Conservation (phyloP, 768 basidiomycete genomes). For the Tulasnella sp. region DNA sequence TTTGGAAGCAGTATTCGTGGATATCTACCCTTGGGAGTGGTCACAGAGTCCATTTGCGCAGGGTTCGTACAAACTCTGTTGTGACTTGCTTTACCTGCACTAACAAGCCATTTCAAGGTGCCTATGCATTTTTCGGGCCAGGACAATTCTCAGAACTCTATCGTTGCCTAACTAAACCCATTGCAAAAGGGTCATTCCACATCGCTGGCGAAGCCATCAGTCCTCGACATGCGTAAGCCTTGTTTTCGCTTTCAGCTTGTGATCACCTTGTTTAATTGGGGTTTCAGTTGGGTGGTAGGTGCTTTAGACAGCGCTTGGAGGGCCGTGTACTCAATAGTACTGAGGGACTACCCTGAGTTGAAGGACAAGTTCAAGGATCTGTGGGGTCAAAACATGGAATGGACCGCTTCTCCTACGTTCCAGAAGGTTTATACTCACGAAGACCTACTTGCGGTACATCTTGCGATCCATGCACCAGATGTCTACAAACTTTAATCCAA, state of each 20-base stretch:
- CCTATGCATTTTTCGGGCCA: slow-evolving; percentile 32
- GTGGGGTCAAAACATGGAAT: slow-evolving; percentile 28
- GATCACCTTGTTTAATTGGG: neutral
- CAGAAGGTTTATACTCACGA: no score
- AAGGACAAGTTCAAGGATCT: slow-evolving; percentile 19
- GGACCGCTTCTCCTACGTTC: no score
- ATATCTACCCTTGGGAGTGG: slow-evolving; percentile 28
- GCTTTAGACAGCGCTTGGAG: slow-evolving; percentile 30
- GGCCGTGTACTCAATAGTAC: slow-evolving; percentile 23
- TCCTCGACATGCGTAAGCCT: slow-evolving; percentile 25
- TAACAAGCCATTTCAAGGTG: slow-evolving; percentile 22
- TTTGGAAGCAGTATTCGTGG: slow-evolving; percentile 18
- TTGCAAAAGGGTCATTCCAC: slow-evolving; percentile 25
- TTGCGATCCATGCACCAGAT: no score
- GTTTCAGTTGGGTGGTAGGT: slow-evolving; percentile 28
- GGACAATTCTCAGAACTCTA: slow-evolving; percentile 29
- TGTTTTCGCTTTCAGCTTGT: neutral
- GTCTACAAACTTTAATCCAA: no score
- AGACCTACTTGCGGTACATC: no score
- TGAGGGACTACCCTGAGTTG: slow-evolving; percentile 7
- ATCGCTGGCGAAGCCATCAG: slow-evolving; percentile 32
- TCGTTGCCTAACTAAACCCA: slow-evolving; percentile 24
- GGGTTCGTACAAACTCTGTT: slow-evolving; percentile 22
- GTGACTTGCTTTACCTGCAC: neutral
- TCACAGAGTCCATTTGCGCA: slow-evolving; percentile 24